phyloP scores from a whole-genome alignment of 805 yeast species.

The Suhomyces sp. region DNA sequence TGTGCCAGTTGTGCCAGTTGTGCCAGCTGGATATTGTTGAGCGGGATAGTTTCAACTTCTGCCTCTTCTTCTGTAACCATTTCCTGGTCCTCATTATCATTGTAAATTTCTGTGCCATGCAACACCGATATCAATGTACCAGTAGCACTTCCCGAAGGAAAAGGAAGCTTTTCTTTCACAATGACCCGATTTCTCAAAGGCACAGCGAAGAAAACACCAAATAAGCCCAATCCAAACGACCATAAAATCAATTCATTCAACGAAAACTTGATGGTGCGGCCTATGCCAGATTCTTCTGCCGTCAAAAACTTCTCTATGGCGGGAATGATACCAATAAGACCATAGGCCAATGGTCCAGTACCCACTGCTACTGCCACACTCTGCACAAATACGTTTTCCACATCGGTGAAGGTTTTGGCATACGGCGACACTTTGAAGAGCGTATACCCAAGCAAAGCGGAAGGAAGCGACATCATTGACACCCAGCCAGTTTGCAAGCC shows the following conservation, averaged over 20 bases:
- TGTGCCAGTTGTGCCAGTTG: background rate
- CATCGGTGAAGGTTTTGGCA: slow-evolving; percentile 55
- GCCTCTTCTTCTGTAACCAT: slow-evolving; percentile 3
- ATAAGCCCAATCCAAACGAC: slow-evolving; percentile 85
- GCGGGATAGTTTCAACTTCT: background rate
- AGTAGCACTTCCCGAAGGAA: slow-evolving; percentile 95
- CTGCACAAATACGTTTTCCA: slow-evolving; percentile 90
- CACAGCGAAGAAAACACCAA: slow-evolving; percentile 94
- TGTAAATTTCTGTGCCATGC: slow-evolving; percentile 60
- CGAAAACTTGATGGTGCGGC: slow-evolving; percentile 32
- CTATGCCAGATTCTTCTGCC: slow-evolving; percentile 70
- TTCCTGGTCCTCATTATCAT: slow-evolving; percentile 21
- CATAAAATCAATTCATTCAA: slow-evolving; percentile 64
- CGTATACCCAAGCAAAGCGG: slow-evolving; percentile 85
- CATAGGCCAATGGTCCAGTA: slow-evolving; percentile 94
- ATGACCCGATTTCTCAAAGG: slow-evolving; percentile 85
- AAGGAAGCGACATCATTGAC: slow-evolving; percentile 96
- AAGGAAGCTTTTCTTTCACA: slow-evolving; percentile 80
- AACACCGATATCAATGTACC: slow-evolving; percentile 88
- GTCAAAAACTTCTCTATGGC: slow-evolving; percentile 89
- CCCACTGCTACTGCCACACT: slow-evolving; percentile 96
- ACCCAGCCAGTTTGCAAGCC: slow-evolving; percentile 99
- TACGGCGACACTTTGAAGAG: slow-evolving; percentile 64
- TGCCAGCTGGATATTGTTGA: slow-evolving; percentile 3
- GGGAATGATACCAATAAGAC: slow-evolving; percentile 92